Evolutionary conservation across 352 stramenopile species (phyloP), one percentile per base, ranked within the genome.

Genomic region (Thalassiosira tumida): DNA sequence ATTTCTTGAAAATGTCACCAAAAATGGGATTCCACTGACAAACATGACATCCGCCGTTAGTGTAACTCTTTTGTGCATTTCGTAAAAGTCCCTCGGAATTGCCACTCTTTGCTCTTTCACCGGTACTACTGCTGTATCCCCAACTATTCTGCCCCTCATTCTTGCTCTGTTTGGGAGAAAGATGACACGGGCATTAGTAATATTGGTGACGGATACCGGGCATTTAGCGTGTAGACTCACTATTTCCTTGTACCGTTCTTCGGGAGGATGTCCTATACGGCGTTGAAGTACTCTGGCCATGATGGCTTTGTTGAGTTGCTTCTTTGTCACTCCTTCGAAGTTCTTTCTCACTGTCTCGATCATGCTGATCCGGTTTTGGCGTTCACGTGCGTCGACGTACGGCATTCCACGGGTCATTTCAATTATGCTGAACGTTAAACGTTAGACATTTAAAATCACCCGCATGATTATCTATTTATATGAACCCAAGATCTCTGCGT

Each of bases 11-110:
- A 72, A 6, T 26, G 81, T 95, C 1, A 90, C 26, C 17, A 96
- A 69, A 43, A 95, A 95, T 37, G 88, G 79, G 29, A 94, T 81
- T 17, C 75, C 70, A 64, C 95, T 94, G 1, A 95, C 70, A 62
- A 89, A 95, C 59, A 95, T 93, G 3, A 96, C 86, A 75, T 96
- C 91, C 6, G 76, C 81, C 2, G 40, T 37, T 2, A 95, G 24
- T 33, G 50, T 86, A 1, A 95, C 88, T 67, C 85, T 62, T 24
- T 81, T 67, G 54, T 93, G 72, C 3, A 62, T 31, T 40, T 79
- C 37, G 59, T 81, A 82, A 15, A 94, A 84, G n/a, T 89, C 70
- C 7, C 47, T 38, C 5, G 89, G 91, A 17, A 95, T 88, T 13
- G 43, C 14, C 0, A 82, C 47, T n/a, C 40, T 50, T 29, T 92